Percentiles rank a stretch among this genome's conserved stretches.
phyloP scores from a whole-genome alignment of 2,329 filamentous ascomycete genomes.

The Phyllosticta citriasiana region DNA sequence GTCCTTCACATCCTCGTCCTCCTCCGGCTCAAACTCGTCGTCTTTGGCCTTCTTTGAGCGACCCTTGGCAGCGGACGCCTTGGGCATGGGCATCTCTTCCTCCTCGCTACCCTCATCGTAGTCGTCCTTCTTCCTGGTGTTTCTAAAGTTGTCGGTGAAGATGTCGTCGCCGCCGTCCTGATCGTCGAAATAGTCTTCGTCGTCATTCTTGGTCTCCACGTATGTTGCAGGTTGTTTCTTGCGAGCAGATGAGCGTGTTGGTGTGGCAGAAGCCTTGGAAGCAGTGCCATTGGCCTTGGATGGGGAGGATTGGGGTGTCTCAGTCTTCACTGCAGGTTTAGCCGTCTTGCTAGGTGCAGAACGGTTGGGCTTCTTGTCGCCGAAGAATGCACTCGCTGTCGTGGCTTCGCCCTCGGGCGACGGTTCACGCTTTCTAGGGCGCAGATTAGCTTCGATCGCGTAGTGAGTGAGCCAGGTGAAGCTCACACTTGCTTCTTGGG shows the following conservation, averaged over 20 bases:
- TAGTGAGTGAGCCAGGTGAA: background rate
- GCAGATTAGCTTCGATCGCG: slow-evolving; percentile 14
- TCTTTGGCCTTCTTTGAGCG: slow-evolving; percentile 37
- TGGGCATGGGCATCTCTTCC: slow-evolving; percentile 21
- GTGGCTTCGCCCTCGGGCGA: slow-evolving; percentile 46
- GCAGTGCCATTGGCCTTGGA: slow-evolving; percentile 23
- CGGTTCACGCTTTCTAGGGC: slow-evolving; percentile 37
- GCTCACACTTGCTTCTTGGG: slow-evolving; percentile 47
- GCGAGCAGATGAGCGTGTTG: slow-evolving; percentile 26
- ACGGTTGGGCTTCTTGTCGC: slow-evolving; percentile 44
- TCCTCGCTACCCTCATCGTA: slow-evolving; percentile 45
- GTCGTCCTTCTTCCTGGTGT: slow-evolving; percentile 45
- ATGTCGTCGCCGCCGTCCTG: slow-evolving; percentile 67
- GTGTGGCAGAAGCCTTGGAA: slow-evolving; percentile 22
- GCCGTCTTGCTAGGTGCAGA: slow-evolving; percentile 30
- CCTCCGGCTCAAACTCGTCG: slow-evolving; percentile 30
- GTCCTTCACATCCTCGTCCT: slow-evolving; percentile 46
- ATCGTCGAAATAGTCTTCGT: slow-evolving; percentile 39
- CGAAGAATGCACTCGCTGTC: slow-evolving; percentile 55
- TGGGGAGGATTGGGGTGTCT: slow-evolving; percentile 28
- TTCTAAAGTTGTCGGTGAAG: slow-evolving; percentile 56
- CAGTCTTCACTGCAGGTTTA: slow-evolving; percentile 24
- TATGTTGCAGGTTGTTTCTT: slow-evolving; percentile 34
- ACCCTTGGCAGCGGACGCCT: slow-evolving; percentile 24
- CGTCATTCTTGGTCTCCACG: slow-evolving; percentile 50